These are phyloP conservation scores for Sarocladiaceae sp. DNA, from an alignment of 2,329 filamentous ascomycete species.

Conservation along the genomic window DNA sequence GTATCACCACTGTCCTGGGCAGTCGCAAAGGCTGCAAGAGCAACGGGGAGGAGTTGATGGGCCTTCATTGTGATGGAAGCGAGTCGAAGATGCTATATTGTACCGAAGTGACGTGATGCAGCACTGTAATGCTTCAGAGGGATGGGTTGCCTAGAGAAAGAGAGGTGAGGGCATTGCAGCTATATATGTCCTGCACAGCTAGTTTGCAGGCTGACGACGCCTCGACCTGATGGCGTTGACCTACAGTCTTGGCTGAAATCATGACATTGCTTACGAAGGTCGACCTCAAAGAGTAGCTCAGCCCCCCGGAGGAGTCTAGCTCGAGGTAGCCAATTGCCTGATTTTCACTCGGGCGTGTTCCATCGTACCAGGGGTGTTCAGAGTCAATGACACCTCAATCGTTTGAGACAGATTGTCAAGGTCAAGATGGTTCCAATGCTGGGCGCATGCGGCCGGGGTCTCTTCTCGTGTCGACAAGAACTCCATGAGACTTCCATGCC, in stretches of 20 bases:
- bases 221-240: background rate
- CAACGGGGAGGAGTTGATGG: slow-evolving; percentile 16
- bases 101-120: no score
- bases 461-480: no score
- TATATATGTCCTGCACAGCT: background rate
- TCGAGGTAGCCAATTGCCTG: background rate
- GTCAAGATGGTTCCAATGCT: no score
- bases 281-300: background rate
- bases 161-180: background rate
- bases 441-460: no score
- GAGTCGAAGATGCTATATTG: no score
- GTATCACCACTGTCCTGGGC: slow-evolving; percentile 16
- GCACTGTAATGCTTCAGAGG: background rate
- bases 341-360: background rate
- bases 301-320: background rate
- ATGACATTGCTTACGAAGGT: background rate
- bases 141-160: background rate
- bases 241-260: slow-evolving; percentile 7
- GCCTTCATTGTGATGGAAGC: slow-evolving; percentile 20
- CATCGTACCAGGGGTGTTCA: background rate
- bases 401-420: background rate
- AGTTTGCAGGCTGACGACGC: slow-evolving; percentile 1
- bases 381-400: slow-evolving; percentile 5
- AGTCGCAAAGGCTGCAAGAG: slow-evolving; percentile 16
- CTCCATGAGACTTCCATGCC: no score